phyloP scores from a whole-genome alignment of 306 rosid species.

The Cucumis hystrix region DNA sequence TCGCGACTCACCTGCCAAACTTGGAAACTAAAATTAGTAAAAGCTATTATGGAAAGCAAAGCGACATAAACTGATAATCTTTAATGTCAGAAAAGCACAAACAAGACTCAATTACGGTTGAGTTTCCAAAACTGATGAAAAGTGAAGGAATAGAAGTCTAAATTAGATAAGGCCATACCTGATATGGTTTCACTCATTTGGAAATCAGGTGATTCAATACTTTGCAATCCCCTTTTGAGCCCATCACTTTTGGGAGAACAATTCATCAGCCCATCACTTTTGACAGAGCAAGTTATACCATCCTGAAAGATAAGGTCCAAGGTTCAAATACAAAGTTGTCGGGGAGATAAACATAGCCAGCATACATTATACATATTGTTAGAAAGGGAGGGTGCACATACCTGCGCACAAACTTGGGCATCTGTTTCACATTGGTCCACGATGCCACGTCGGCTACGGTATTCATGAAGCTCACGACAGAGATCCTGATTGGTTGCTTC shows the following conservation, averaged over 20 bases:
- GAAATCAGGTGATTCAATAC: slow-evolving; percentile 50
- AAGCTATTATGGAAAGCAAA: slow-evolving; percentile 3
- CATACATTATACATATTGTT: background rate
- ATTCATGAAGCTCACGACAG: slow-evolving; percentile 91
- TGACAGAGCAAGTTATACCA: slow-evolving; percentile 39
- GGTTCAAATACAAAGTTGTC: slow-evolving; percentile 7
- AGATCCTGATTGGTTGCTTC: slow-evolving; percentile 98
- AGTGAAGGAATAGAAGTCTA: background rate
- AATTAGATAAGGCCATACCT: slow-evolving; percentile 34
- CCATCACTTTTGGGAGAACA: slow-evolving; percentile 66
- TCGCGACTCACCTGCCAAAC: slow-evolving; percentile 56
- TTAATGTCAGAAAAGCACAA: slow-evolving; percentile 1
- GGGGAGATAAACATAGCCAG: background rate
- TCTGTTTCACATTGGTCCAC: slow-evolving; percentile 58
- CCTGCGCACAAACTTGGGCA: slow-evolving; percentile 42
- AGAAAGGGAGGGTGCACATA: slow-evolving; percentile 4
- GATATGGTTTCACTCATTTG: slow-evolving; percentile 59
- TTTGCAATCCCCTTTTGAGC: slow-evolving; percentile 75
- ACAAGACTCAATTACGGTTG: background rate
- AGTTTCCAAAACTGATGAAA: background rate
- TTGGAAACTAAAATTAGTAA: slow-evolving; percentile 13
- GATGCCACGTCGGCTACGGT: slow-evolving; percentile 60
- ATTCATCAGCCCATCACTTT: slow-evolving; percentile 55
- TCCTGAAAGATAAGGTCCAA: slow-evolving; percentile 46
- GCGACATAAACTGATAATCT: background rate